A percentile compares a stretch with the other conserved stretches of the same genome.
Evolutionary conservation across 2,329 filamentous ascomycete species (phyloP).

Genomic region (Diaporthe sp.): DNA sequence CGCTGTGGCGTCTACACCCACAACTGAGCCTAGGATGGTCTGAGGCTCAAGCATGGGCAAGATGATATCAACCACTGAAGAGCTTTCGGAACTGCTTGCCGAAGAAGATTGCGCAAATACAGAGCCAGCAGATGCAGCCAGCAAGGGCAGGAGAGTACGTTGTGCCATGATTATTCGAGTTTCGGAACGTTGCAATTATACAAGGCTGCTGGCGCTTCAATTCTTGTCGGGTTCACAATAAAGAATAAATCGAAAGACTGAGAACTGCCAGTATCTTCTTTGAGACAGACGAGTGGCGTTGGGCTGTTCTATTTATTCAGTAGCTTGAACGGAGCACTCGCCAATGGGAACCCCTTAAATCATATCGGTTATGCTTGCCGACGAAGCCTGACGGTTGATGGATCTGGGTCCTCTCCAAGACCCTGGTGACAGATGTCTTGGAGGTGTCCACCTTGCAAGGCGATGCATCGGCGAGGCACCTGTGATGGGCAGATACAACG

Average conservation of each 20-base stretch:
- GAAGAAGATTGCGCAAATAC: conserved; percentile 10
- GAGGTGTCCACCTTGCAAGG: conserved; percentile 22
- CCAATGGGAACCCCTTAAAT: conserved; percentile 18
- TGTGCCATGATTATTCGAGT: conserved; percentile 12
- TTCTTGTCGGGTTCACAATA: background rate
- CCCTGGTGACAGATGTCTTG: conserved; percentile 14
- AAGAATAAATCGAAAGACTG: background rate
- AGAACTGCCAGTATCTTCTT: background rate
- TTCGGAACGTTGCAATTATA: background rate
- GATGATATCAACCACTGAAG: conserved; percentile 39
- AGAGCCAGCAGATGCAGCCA: conserved; percentile 29
- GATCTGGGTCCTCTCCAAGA: conserved; percentile 22
- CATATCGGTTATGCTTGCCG: conserved; percentile 16
- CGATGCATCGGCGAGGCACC: background rate
- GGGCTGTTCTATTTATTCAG: conserved; percentile 2
- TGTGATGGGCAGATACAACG: background rate
- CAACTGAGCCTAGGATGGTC: conserved; percentile 43
- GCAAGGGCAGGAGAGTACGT: conserved; percentile 11
- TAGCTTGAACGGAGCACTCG: background rate
- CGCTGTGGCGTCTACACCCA: conserved; percentile 43
- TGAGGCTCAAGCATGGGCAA: conserved; percentile 40
- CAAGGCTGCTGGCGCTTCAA: background rate
- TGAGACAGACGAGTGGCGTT: background rate
- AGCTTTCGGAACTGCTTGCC: conserved; percentile 20
- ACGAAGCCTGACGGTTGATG: conserved; percentile 18